Base-by-base conservation (phyloP, 1,284 basidiomycete genomes). In the Blastosporella zonata region DNA sequence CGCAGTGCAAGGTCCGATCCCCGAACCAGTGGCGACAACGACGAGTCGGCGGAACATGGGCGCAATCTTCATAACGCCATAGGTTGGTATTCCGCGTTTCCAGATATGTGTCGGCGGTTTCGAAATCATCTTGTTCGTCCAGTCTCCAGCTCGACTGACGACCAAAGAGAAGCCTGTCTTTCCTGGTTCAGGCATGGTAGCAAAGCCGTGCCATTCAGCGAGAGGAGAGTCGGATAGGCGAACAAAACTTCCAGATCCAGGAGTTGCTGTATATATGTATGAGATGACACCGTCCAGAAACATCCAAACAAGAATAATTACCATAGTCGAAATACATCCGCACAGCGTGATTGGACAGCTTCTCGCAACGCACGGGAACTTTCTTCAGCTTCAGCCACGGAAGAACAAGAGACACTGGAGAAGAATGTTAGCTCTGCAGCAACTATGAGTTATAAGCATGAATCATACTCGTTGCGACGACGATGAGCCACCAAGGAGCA, bases 151-250 rank as follows among this genome's bases (percentile, higher is more conserved):
- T 45, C 67, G 71, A 17, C 78, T 81, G 9, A 82, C 77, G 25
- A 82, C 74, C 27, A 81, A 66, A 2, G 79, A 82, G 59, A 74
- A 83, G 0, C 80, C 81, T 23, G 67, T 68, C 60, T 73, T 70
- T 25, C 74, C 73, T 8, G 77, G 77, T 39, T 73, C 72, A 1
- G 74, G 67, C 34, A 81, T 70, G 5, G 77, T 79, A 2, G 79
- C 80, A 58, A 82, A 83, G 6, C 77, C 74, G 54, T 83, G 81
- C 80, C 80, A 83, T 62, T 83, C 81, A 34, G 73, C 62, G 40
- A 81, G 67, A 20, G 81, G 81, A 51, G 67, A 69, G 23, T 74
- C 70, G 2, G 79, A 78, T 50, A 83, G 67, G 46, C 79, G 74
- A 18, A 73, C 74, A 62, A 80, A 81, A 59, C 74, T 78, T 23